Evolutionary conservation across 176 grass and related monocot genomes (phyloP).

Genomic region (Carex parvula): DNA sequence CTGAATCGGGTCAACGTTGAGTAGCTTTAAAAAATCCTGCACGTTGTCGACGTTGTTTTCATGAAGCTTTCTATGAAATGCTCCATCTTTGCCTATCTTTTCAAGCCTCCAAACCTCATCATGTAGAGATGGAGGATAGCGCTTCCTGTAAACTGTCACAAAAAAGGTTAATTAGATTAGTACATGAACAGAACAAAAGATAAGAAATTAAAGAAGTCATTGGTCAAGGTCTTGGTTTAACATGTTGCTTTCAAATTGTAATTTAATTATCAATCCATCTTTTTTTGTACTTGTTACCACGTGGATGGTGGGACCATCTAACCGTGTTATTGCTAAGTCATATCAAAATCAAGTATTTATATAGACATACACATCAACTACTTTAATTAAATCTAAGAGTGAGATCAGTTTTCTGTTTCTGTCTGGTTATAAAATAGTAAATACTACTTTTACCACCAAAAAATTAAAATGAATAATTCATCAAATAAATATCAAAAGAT

Average conservation of each 20-base stretch:
- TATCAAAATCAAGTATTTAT: not conserved
- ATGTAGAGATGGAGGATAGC: constrained; percentile 54
- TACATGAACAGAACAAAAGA: not conserved
- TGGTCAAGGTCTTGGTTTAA: not conserved
- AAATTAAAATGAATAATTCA: not conserved
- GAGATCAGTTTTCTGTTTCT: not conserved
- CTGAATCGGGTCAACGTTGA: constrained; percentile 16
- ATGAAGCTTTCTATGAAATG: constrained; percentile 60
- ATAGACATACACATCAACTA: not conserved
- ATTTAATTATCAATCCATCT: not conserved
- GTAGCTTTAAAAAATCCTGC: constrained; percentile 55
- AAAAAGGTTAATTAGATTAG: not conserved
- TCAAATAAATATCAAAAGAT: not conserved
- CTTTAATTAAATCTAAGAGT: not conserved
- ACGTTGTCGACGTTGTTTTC: constrained; percentile 28
- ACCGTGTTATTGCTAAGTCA: not conserved
- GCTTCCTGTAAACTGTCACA: constrained; percentile 72
- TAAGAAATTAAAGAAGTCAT: not conserved
- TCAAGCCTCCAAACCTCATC: constrained; percentile 90
- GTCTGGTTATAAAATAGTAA: not conserved
- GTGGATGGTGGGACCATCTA: constrained; percentile 12
- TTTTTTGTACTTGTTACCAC: not conserved
- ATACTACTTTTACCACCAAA: not conserved
- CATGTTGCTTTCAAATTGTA: constrained; percentile 9
- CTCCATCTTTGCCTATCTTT: constrained; percentile 68